Conservation (phyloP, 805 yeast species). For the Metschnikowia continentalis region DNA sequence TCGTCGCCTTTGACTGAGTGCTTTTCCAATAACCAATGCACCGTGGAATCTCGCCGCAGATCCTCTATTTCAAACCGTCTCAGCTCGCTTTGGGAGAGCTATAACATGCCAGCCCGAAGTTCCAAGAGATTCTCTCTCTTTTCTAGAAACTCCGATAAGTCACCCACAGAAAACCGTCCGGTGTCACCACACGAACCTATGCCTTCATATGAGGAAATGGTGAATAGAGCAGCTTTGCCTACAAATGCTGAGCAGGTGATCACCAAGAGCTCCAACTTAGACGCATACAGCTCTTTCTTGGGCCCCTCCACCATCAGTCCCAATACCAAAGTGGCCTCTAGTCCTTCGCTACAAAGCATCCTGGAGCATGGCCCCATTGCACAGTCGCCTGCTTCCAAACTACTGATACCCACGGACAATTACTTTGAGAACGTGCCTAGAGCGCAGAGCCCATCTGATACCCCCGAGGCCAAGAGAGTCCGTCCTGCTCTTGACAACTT, state of each 20-base stretch:
- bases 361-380: neutral
- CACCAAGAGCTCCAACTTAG: conserved; percentile 2
- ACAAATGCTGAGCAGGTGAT: neutral
- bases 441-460: neutral
- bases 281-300: neutral
- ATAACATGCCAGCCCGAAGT: conserved; percentile 17
- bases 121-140: conserved; percentile 18
- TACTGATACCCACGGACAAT: neutral
- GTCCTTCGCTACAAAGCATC: conserved; percentile 3
- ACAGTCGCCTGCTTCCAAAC: neutral
- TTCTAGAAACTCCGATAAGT: conserved; percentile 8
- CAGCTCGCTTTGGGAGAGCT: conserved; percentile 18
- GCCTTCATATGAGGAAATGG: conserved; percentile 4
- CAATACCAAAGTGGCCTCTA: neutral
- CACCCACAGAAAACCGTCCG: neutral
- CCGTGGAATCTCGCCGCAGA: conserved; percentile 11
- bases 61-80: conserved; percentile 19
- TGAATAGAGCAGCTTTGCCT: neutral
- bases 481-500: neutral
- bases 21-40: conserved; percentile 9
- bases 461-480: neutral
- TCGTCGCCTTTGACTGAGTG: conserved; percentile 15
- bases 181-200: conserved; percentile 1
- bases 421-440: neutral
- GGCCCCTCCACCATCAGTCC: neutral